Conservation (phyloP, 805 yeast genomes). For the Suhomyces pyralidae region DNA sequence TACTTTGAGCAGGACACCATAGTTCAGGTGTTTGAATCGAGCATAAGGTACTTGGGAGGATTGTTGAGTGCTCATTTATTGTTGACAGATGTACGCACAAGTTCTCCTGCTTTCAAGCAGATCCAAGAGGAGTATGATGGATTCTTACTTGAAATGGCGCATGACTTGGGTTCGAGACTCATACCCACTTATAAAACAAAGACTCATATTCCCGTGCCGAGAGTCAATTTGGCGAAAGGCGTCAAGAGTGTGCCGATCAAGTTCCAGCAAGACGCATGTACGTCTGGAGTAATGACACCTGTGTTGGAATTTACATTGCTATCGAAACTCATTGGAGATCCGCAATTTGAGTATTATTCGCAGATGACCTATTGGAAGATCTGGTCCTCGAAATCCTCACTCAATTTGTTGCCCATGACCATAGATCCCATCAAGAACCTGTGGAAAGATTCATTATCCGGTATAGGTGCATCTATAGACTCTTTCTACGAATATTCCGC, state of each 20-base stretch:
- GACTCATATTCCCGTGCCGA: slow-evolving; percentile 70
- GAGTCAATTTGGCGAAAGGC: slow-evolving; percentile 66
- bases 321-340: slow-evolving; percentile 72
- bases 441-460: slow-evolving; percentile 63
- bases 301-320: slow-evolving; percentile 76
- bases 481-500: slow-evolving; percentile 87
- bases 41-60: slow-evolving; percentile 82
- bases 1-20: slow-evolving; percentile 63
- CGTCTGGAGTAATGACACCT: slow-evolving; percentile 85
- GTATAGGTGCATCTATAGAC: slow-evolving; percentile 89
- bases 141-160: slow-evolving; percentile 65
- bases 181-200: slow-evolving; percentile 66
- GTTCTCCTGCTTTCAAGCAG: slow-evolving; percentile 13
- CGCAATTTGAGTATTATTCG: slow-evolving; percentile 61
- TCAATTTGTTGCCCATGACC: slow-evolving; percentile 76
- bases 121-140: slow-evolving; percentile 57
- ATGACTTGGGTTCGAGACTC: slow-evolving; percentile 69
- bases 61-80: slow-evolving; percentile 70
- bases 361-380: slow-evolving; percentile 61
- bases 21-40: slow-evolving; percentile 85
- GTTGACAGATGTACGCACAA: slow-evolving; percentile 25
- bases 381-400: slow-evolving; percentile 62
- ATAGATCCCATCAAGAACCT: slow-evolving; percentile 55
- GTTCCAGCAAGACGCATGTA: slow-evolving; percentile 65
- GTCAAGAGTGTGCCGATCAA: slow-evolving; percentile 41